Evolutionary conservation across 345 rosid genomes (phyloP).

Genomic region (Sisymbrium altissimum): DNA sequence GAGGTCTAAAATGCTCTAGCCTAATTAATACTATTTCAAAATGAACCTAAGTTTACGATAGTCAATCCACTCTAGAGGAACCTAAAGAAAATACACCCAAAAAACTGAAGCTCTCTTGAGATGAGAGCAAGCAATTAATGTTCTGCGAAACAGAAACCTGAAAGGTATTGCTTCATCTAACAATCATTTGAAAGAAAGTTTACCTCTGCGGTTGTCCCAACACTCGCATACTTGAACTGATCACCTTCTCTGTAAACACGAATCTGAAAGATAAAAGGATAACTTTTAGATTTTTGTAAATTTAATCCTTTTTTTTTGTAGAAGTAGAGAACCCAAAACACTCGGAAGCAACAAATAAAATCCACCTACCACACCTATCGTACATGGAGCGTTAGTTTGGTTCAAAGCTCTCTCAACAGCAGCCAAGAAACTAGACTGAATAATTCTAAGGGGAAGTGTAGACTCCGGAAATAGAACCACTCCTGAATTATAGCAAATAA

Average conservation of each 20-base stretch:
- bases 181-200: neutral
- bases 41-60: neutral
- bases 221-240: slow-evolving; percentile 48
- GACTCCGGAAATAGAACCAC: slow-evolving; percentile 97
- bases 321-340: neutral
- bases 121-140: neutral
- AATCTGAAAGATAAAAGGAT: slow-evolving; percentile 54
- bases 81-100: neutral
- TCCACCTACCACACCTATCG: slow-evolving; percentile 87
- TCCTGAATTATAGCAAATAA: slow-evolving; percentile 50
- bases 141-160: slow-evolving; percentile 1
- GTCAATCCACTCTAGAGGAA: neutral
- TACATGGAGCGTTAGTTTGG: slow-evolving; percentile 70
- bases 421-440: slow-evolving; percentile 66
- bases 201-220: slow-evolving; percentile 99
- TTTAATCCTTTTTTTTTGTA: too few relatives aligned
- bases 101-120: slow-evolving; percentile 6
- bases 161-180: slow-evolving; percentile 2
- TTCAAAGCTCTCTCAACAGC: slow-evolving; percentile 79
- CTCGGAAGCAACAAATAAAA: neutral
- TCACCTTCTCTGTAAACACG: slow-evolving; percentile 50
- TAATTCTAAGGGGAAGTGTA: slow-evolving; percentile 84
- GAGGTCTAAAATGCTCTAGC: neutral
- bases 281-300: too few relatives aligned
- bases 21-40: neutral